phyloP scores from a whole-genome alignment of 2,329 filamentous ascomycete species.

The Ophiostoma quercus region DNA sequence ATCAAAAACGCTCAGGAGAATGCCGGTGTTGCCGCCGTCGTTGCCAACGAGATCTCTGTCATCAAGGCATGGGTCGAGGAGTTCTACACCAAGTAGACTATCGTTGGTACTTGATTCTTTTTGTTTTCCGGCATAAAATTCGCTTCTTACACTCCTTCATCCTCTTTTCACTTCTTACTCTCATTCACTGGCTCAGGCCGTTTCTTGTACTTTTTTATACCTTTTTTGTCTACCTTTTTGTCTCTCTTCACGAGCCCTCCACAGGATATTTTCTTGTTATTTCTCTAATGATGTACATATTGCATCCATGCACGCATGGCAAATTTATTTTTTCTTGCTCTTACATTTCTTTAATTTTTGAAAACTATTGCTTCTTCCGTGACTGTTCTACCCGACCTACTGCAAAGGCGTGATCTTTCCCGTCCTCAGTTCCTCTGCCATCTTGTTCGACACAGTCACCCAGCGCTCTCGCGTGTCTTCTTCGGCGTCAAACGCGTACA shows the following conservation, averaged over 20 bases:
- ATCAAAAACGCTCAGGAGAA: slow-evolving; percentile 11
- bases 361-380: neutral
- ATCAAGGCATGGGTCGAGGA: slow-evolving; percentile 48
- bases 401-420: neutral
- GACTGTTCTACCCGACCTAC: neutral
- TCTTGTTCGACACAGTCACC: slow-evolving; percentile 37
- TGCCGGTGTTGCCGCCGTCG: slow-evolving; percentile 43
- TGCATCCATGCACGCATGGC: slow-evolving; percentile 13
- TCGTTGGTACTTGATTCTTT: neutral
- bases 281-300: neutral
- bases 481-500: slow-evolving; percentile 46
- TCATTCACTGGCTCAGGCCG: neutral
- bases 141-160: slow-evolving; percentile 1
- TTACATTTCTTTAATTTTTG: neutral
- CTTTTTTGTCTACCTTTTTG: neutral
- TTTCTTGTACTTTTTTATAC: neutral
- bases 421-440: neutral
- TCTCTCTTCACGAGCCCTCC: neutral
- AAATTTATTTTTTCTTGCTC: neutral
- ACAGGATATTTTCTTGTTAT: neutral
- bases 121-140: neutral
- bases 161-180: neutral
- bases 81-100: slow-evolving; percentile 13
- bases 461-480: slow-evolving; percentile 40
- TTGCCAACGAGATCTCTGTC: slow-evolving; percentile 47